These are phyloP conservation scores for Kluyveromyces sp. DNA, from an alignment of 1,139 yeast genomes.

Conservation along the genomic window DNA sequence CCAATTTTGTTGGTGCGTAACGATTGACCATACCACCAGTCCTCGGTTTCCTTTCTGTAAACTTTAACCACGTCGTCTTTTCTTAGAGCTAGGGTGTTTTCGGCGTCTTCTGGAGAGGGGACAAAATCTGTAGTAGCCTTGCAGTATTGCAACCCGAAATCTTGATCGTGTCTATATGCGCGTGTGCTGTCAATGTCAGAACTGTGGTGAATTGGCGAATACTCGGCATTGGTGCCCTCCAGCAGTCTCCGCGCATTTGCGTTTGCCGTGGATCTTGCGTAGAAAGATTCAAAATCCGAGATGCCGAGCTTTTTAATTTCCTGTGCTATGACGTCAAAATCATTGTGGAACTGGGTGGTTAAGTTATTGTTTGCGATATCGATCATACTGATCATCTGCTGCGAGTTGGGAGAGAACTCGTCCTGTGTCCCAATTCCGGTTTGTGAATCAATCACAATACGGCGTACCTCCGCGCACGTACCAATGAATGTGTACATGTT, in stretches of 20 bases:
- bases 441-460: conserved; percentile 2
- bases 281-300: neutral
- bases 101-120: neutral
- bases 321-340: neutral
- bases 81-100: conserved; percentile 3
- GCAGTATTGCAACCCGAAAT: neutral
- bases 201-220: no score
- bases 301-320: neutral
- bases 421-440: neutral
- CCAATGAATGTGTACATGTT: conserved; percentile 15
- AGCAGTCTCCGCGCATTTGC: neutral
- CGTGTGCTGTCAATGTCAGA: no score
- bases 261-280: neutral
- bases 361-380: neutral
- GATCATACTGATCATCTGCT: neutral
- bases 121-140: conserved; percentile 3
- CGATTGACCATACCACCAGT: conserved; percentile 12
- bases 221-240: no score
- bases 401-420: neutral
- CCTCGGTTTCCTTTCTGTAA: conserved; percentile 7
- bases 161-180: neutral
- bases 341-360: neutral
- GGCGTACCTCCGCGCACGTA: conserved; percentile 15
- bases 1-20: conserved; percentile 10
- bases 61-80: conserved; percentile 9